phyloP scores from a whole-genome alignment of 2,329 filamentous ascomycete genomes.

The Stachybotrys chartarum region DNA sequence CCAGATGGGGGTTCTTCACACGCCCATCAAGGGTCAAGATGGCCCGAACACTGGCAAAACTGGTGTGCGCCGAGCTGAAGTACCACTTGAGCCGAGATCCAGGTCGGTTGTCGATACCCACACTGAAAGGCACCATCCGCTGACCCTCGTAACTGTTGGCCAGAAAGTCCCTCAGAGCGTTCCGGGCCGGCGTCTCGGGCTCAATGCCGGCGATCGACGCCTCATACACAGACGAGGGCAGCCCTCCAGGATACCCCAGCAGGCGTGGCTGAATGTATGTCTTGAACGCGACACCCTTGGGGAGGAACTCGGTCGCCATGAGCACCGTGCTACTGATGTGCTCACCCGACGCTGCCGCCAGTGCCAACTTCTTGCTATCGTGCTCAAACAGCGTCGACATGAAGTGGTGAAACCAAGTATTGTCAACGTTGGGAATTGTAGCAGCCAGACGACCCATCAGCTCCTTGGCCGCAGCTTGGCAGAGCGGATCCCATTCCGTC shows the following conservation, averaged over 20 bases:
- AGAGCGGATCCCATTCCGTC: background rate
- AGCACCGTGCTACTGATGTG: background rate
- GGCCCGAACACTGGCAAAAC: conserved; percentile 1
- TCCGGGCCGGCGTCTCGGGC: background rate
- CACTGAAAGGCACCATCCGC: background rate
- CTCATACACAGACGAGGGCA: background rate
- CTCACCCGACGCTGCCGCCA: too few relatives aligned
- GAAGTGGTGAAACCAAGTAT: too few relatives aligned
- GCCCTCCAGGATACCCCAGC: background rate
- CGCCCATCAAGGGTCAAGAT: conserved; percentile 2
- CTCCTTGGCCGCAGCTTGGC: background rate
- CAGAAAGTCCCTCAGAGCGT: background rate
- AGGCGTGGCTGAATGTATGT: background rate
- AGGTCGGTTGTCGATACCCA: background rate
- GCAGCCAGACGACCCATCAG: background rate
- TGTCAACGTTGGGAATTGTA: too few relatives aligned
- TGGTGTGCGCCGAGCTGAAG: background rate
- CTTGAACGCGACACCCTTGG: background rate
- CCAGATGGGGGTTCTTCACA: background rate
- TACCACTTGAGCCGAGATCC: conserved; percentile 5
- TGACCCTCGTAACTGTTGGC: background rate
- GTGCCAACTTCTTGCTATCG: too few relatives aligned
- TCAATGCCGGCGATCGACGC: background rate
- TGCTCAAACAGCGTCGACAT: too few relatives aligned
- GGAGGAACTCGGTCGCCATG: background rate